Base-by-base conservation (phyloP, 2,329 filamentous ascomycete species). In the Fusarium brachygibbosum region DNA sequence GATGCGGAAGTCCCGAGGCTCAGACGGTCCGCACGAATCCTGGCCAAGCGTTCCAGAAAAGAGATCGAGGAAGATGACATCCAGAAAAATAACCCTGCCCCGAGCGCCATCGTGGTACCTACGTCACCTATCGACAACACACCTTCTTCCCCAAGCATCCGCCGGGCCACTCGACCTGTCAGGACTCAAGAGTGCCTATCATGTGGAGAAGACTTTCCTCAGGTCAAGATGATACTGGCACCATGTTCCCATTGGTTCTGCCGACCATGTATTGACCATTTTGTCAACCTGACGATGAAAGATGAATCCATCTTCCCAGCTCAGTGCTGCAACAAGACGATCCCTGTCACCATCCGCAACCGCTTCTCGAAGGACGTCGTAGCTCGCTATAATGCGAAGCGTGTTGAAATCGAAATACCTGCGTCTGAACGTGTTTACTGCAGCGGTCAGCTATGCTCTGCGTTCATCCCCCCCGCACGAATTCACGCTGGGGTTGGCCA, bases 271-370 rank as follows among this genome's bases (percentile, higher is more conserved):
- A 67, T 89, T 0, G 66, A 69, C 0, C 57, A 63, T 0, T 80
- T 88, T 0, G 85, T 89, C 66, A 17, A 65, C 0, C 54, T 74
- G 0, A 79, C 84, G 0, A 77, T 86, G n/a, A 74, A 60, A 0
- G 84, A 88, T 58, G 84, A 88, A 54, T 77, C 81, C 0, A 71
- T 86, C 0, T 90, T 87, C 51, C 87, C 87, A 0, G 86, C 87
- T 0, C 78, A 81, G 3, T 90, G 87, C 74, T 88, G 86, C 68
- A 49, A 72, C 0, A 69, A 82, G 28, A 59, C 72, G 0, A 83
- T 89, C 5, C 71, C 80, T 0, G 51, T 85, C 2, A 74, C 75
- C 0, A 35, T 12, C 11, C 17, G 59, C 0, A 74, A 72, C 0
- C 34, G 69, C 3, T 79, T 84, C 53, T 68, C 78, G 0, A 17